These are phyloP conservation scores for Botryotinia convoluta DNA, from an alignment of 2,329 filamentous ascomycete genomes.

Conservation along the genomic window DNA sequence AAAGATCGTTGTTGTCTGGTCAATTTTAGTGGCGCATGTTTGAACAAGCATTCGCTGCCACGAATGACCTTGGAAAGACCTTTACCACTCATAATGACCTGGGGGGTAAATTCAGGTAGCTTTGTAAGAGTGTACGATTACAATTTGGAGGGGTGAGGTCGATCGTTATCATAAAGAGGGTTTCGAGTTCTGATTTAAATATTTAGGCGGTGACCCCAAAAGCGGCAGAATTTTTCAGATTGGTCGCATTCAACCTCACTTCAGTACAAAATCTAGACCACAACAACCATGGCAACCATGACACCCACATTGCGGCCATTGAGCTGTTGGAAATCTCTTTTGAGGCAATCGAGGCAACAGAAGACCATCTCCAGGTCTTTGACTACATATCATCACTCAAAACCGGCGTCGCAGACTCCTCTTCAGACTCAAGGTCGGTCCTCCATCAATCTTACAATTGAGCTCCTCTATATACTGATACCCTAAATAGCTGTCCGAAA, in stretches of 20 bases:
- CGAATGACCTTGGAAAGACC: conserved; percentile 22
- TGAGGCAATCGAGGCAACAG: conserved; percentile 58
- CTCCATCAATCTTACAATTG: conserved; percentile 22
- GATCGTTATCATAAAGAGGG: not conserved
- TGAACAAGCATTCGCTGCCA: conserved; percentile 27
- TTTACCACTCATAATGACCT: conserved; percentile 27
- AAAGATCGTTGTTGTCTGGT: conserved; percentile 31
- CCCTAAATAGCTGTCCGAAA: conserved; percentile 41
- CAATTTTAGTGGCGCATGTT: conserved; percentile 16
- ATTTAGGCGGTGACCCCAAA: conserved; percentile 17
- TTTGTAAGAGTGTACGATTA: not conserved
- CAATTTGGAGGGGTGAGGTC: not conserved
- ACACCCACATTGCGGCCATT: conserved; percentile 57
- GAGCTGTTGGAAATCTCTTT: conserved; percentile 64
- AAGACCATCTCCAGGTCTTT: conserved; percentile 47
- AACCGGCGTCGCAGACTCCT: conserved; percentile 27
- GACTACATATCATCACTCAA: conserved; percentile 47
- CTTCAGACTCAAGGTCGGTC: conserved; percentile 20
- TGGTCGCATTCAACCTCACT: conserved; percentile 24
- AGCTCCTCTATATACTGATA: conserved; percentile 19
- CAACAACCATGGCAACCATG: conserved; percentile 34
- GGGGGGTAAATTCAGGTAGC: not conserved
- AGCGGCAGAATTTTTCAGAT: conserved; percentile 26
- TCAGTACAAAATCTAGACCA: conserved; percentile 6
- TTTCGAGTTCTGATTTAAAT: not conserved